Percentiles rank a stretch among this genome's conserved stretches.
Conservation (phyloP, 2,329 filamentous ascomycete genomes). For the Sporothrix phasma region DNA sequence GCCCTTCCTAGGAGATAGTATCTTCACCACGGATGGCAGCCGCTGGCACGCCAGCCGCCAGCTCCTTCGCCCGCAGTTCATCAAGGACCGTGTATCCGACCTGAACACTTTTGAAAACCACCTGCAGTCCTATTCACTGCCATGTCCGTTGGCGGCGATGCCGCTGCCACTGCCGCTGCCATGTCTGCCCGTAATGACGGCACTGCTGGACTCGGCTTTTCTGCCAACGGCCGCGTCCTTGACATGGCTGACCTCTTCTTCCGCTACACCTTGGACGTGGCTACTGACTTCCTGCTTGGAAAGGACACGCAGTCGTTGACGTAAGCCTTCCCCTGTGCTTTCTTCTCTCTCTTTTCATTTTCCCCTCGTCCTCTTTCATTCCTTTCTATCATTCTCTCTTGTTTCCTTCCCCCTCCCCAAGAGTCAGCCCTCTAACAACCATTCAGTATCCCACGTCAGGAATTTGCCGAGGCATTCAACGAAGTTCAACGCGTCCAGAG, state of each 20-base stretch:
- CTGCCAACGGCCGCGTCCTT: slow-evolving; percentile 52
- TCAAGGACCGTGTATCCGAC: slow-evolving; percentile 74
- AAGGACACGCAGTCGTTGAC: slow-evolving; percentile 56
- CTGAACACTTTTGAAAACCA: slow-evolving; percentile 73
- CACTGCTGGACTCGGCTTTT: slow-evolving; percentile 47
- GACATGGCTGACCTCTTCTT: slow-evolving; percentile 73
- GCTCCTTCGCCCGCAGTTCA: slow-evolving; percentile 77
- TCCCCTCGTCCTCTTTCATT: neutral
- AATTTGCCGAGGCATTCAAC: slow-evolving; percentile 73
- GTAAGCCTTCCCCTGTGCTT: no score
- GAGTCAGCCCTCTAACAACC: neutral
- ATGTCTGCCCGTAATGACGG: slow-evolving; percentile 48
- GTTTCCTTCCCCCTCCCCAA: neutral
- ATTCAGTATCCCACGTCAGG: slow-evolving; percentile 43
- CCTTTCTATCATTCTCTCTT: no score
- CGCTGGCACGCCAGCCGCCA: slow-evolving; percentile 74
- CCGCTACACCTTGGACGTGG: slow-evolving; percentile 73
- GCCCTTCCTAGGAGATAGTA: slow-evolving; percentile 64
- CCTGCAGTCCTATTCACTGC: slow-evolving; percentile 61
- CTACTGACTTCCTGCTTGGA: slow-evolving; percentile 80
- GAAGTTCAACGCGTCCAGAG: slow-evolving; percentile 68
- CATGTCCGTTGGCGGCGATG: slow-evolving; percentile 48
- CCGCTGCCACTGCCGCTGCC: slow-evolving; percentile 47
- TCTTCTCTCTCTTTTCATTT: neutral
- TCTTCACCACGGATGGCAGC: slow-evolving; percentile 70